Conservation (phyloP, 2,329 filamentous ascomycete species). For the Capronia coronata region DNA sequence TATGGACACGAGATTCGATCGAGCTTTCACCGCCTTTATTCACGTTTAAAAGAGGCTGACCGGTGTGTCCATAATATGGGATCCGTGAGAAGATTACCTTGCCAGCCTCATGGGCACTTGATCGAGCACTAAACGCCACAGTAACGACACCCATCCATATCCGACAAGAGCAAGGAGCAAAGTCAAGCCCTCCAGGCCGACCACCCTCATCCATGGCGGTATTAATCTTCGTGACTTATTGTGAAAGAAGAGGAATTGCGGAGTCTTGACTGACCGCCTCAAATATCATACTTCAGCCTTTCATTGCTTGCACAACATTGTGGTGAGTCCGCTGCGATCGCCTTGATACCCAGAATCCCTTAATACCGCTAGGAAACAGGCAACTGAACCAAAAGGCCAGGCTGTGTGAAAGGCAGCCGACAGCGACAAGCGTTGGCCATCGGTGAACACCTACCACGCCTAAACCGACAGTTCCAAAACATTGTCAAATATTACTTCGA, state of each 20-base stretch:
- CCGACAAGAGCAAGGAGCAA: background rate
- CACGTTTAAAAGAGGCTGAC: too few relatives aligned
- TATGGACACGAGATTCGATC: background rate
- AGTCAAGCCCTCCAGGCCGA: background rate
- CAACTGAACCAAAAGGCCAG: background rate
- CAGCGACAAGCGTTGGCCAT: background rate
- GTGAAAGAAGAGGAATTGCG: background rate
- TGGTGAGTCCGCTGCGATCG: background rate
- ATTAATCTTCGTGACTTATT: background rate
- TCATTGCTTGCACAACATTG: background rate
- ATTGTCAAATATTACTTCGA: conserved; percentile 18
- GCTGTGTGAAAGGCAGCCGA: background rate
- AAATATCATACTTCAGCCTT: background rate
- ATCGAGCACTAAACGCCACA: too few relatives aligned
- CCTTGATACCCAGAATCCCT: background rate
- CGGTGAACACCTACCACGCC: too few relatives aligned
- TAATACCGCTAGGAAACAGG: background rate
- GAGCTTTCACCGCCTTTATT: too few relatives aligned
- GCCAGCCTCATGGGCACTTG: too few relatives aligned
- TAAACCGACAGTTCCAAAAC: background rate
- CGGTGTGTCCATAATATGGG: too few relatives aligned
- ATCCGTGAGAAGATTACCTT: too few relatives aligned
- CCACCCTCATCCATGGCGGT: background rate
- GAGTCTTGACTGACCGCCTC: conserved; percentile 1
- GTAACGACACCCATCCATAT: too few relatives aligned